Evolutionary conservation across 257 asterid genomes (phyloP).

Genomic region (Thymus quinquecostatus): DNA sequence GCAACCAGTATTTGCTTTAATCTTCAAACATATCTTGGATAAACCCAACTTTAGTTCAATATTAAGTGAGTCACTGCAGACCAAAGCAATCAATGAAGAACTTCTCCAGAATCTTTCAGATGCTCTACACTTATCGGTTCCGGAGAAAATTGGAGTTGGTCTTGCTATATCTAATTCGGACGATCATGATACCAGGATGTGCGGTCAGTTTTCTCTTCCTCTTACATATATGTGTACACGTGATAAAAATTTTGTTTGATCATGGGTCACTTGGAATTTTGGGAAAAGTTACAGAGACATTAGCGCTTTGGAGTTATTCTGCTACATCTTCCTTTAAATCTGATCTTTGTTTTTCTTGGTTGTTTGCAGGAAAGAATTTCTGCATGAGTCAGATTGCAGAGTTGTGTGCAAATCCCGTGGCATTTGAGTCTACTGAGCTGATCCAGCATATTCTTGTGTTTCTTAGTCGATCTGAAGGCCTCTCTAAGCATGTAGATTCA

Average conservation of each 20-base stretch:
- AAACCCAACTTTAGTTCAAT: constrained; percentile 82
- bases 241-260: constrained; percentile 1
- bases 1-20: constrained; percentile 67
- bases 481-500: constrained; percentile 77
- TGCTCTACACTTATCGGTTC: constrained; percentile 56
- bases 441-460: constrained; percentile 74
- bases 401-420: constrained; percentile 55
- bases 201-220: constrained; percentile 62
- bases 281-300: not conserved
- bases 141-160: constrained; percentile 84
- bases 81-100: constrained; percentile 60
- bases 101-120: constrained; percentile 67
- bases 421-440: constrained; percentile 62
- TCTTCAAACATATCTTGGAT: constrained; percentile 71
- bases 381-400: constrained; percentile 82
- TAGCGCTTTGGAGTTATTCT: constrained; percentile 11
- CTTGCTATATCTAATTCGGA: constrained; percentile 89
- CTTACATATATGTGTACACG: constrained; percentile 4
- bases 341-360: not conserved
- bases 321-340: constrained; percentile 2
- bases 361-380: constrained; percentile 81
- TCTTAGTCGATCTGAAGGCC: constrained; percentile 84
- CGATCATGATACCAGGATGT: constrained; percentile 60
- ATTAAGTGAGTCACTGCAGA: constrained; percentile 65
- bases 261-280: constrained; percentile 2